phyloP scores from a whole-genome alignment of 2,329 filamentous ascomycete species.

The Diaporthe sp. region DNA sequence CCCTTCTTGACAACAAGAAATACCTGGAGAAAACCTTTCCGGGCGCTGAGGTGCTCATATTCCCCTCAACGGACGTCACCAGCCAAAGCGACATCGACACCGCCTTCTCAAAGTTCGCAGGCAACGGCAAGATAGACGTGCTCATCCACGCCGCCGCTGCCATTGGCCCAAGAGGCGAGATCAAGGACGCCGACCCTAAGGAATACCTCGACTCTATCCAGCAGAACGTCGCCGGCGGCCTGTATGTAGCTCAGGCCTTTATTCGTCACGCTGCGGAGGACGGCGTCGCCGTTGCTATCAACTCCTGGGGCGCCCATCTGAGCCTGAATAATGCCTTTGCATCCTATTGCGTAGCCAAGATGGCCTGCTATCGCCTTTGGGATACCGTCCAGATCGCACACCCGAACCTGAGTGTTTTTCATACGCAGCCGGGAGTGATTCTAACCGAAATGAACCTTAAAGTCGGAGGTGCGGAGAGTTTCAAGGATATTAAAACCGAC shows the following conservation, averaged over 20 bases:
- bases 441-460: constrained; percentile 31
- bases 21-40: not conserved
- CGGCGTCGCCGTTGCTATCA: not conserved
- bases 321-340: constrained; percentile 31
- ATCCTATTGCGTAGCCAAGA: constrained; percentile 36
- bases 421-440: constrained; percentile 39
- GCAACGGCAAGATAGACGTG: not conserved
- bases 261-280: constrained; percentile 14
- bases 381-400: constrained; percentile 40
- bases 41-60: not conserved
- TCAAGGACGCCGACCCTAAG: not conserved
- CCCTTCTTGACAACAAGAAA: constrained; percentile 23
- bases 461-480: not conserved
- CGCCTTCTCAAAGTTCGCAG: not conserved
- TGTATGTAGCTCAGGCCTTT: not conserved
- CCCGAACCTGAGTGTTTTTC: constrained; percentile 37
- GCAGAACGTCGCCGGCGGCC: not conserved
- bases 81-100: not conserved
- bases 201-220: not conserved
- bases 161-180: not conserved
- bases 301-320: constrained; percentile 18
- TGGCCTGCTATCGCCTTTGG: constrained; percentile 37
- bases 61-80: not conserved
- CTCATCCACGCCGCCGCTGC: not conserved
- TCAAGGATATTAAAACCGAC: constrained; percentile 24